These are phyloP conservation scores for Schizothecium vesticola DNA, from an alignment of 495 filamentous ascomycete genomes.

Conservation along the genomic window DNA sequence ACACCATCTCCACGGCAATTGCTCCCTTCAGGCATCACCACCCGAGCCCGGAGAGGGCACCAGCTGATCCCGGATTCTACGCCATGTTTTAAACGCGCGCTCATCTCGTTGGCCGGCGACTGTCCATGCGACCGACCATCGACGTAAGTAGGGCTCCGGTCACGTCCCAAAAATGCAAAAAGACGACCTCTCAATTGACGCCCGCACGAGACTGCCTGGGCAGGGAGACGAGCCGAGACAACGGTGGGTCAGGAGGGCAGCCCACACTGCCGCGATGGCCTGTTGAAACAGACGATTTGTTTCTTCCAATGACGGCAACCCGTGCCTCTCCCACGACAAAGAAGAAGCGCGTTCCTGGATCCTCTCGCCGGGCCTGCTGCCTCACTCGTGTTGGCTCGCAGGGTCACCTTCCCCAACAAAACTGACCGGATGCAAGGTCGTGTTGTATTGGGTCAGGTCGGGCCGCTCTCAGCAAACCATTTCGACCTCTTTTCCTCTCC, in stretches of 20 bases:
- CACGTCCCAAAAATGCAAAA: not conserved
- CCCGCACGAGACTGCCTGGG: constrained; percentile 1
- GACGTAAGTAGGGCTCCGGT: not conserved
- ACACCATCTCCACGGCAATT: constrained; percentile 10
- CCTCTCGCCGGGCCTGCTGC: not conserved
- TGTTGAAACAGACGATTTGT: constrained; percentile 5
- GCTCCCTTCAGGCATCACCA: constrained; percentile 9
- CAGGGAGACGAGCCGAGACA: not conserved
- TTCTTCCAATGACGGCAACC: not conserved
- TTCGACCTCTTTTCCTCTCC: not conserved
- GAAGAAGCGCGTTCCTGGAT: constrained; percentile 8
- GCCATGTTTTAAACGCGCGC: constrained; percentile 3
- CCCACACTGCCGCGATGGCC: not conserved
- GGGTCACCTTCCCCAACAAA: not conserved
- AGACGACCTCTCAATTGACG: constrained; percentile 1
- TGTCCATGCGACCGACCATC: not conserved
- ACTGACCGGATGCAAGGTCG: constrained; percentile 2
- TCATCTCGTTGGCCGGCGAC: not conserved
- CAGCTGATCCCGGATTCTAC: not conserved
- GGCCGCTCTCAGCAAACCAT: constrained; percentile 9
- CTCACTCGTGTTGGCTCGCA: not conserved
- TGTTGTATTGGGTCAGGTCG: not conserved
- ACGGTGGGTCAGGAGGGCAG: not conserved
- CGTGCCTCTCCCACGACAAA: not conserved
- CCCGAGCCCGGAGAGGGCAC: not conserved